Conservation (phyloP, 2,329 filamentous ascomycete genomes). For the Fusarium torulosum region DNA sequence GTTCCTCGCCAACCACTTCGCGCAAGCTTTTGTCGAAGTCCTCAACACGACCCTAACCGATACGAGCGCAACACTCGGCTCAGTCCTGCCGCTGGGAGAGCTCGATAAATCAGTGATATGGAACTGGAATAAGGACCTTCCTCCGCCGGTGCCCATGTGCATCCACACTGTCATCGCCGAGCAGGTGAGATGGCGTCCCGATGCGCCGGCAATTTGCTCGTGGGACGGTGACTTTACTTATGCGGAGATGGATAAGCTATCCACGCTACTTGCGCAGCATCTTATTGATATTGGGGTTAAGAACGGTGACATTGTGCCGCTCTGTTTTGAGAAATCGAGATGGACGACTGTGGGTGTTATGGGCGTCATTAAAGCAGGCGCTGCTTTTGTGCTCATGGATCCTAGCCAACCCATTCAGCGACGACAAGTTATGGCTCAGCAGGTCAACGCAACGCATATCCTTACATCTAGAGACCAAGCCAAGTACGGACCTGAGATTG, state of each 20-base stretch:
- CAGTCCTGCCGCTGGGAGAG: slow-evolving; percentile 39
- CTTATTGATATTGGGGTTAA: slow-evolving; percentile 42
- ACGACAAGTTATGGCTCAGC: slow-evolving; percentile 42
- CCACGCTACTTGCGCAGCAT: slow-evolving; percentile 44
- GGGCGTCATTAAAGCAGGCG: slow-evolving; percentile 52
- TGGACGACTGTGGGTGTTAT: slow-evolving; percentile 51
- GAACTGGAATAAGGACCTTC: slow-evolving; percentile 45
- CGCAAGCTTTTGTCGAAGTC: slow-evolving; percentile 40
- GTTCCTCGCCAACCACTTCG: slow-evolving; percentile 44
- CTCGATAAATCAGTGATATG: slow-evolving; percentile 43
- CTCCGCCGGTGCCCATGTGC: slow-evolving; percentile 30
- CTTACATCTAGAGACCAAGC: slow-evolving; percentile 40
- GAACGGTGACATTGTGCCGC: slow-evolving; percentile 46
- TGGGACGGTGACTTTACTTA: slow-evolving; percentile 53
- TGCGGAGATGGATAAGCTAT: slow-evolving; percentile 40
- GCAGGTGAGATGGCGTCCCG: slow-evolving; percentile 41
- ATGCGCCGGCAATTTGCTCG: slow-evolving; percentile 47
- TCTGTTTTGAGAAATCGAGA: slow-evolving; percentile 52
- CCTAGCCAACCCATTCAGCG: slow-evolving; percentile 44
- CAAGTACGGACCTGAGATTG: slow-evolving; percentile 33
- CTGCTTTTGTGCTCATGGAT: slow-evolving; percentile 52
- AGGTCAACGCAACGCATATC: slow-evolving; percentile 39
- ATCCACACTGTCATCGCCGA: slow-evolving; percentile 46
- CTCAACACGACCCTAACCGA: slow-evolving; percentile 42
- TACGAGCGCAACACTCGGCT: slow-evolving; percentile 21